Base-by-base conservation (phyloP, 345 rosid genomes). In the Atalantia buxifolia region DNA sequence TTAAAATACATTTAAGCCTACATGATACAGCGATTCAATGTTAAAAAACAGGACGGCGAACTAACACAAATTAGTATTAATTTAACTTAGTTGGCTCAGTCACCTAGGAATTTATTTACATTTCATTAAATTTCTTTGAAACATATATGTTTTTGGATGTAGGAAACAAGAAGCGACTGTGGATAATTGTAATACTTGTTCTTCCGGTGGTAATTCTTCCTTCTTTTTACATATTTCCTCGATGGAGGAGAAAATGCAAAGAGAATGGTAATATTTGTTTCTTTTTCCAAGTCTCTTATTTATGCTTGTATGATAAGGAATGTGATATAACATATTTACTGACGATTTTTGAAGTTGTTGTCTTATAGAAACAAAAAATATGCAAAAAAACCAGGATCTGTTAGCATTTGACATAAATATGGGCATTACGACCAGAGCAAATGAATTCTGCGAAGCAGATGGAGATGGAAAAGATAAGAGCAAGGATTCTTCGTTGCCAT, bases 401-500 rank as follows among this genome's bases (percentile, higher is more conserved):
- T 59, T 78, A 38, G 66, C 38, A 40, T 79, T 79, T 59, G 77
- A 79, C 28, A 24, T 66, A 55, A 75, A 79, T 31, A 72, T 66
- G 74, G 67, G 68, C 77, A 66, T 1, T 30, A 24, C 4, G 1
- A 30, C 31, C 4, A 40, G 69, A 5, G 28, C 4, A 8, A 24
- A 53, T 73, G 81, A 79, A 56, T 2, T 80, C 21, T 22, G 30
- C 1, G 60, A 36, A 1, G 7, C 45, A 0, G 76, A 50, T 13
- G 62, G 16, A 24, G n/a, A 16, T 9, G 45, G 2, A 9, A 40
- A 40, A 9, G 45, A 40, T 9, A 8, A 40, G 14, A 40, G 45
- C 45, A 57, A 72, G 48, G 79, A 69, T 66, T n/a, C 65, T 4
- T 31, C 5, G 48, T 69, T 78, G 69, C 85, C 79, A 25, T 36